A percentile compares a stretch with the other conserved stretches of the same genome.
These are phyloP conservation scores for Rhinocladiella mackenziei DNA, from an alignment of 2,329 filamentous ascomycete species.

Conservation along the genomic window DNA sequence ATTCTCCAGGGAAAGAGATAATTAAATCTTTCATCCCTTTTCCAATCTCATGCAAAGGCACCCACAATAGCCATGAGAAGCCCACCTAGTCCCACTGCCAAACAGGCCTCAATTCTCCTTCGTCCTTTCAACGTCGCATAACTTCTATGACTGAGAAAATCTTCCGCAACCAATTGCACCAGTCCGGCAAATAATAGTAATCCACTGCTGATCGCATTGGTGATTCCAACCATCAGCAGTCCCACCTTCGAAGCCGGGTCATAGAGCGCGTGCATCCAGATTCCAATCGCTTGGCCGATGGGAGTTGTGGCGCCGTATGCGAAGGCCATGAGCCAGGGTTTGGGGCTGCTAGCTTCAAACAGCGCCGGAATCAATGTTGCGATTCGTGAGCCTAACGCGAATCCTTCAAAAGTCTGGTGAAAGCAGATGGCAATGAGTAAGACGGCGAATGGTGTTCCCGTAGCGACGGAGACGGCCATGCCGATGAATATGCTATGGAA, in stretches of 20 bases:
- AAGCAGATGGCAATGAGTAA: slow-evolving; percentile 77
- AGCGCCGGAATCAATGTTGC: slow-evolving; percentile 62
- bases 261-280: slow-evolving; percentile 73
- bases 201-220: slow-evolving; percentile 80
- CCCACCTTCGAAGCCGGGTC: slow-evolving; percentile 73
- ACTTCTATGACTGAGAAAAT: slow-evolving; percentile 67
- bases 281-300: slow-evolving; percentile 75
- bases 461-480: slow-evolving; percentile 78
- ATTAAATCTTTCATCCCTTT: too few relatives aligned
- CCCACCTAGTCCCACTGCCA: slow-evolving; percentile 57
- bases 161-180: slow-evolving; percentile 79
- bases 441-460: slow-evolving; percentile 72
- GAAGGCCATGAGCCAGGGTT: slow-evolving; percentile 68
- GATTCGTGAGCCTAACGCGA: slow-evolving; percentile 80
- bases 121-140: slow-evolving; percentile 57
- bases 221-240: slow-evolving; percentile 76
- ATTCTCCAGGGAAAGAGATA: too few relatives aligned
- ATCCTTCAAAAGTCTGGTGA: slow-evolving; percentile 84
- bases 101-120: slow-evolving; percentile 58
- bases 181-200: slow-evolving; percentile 76
- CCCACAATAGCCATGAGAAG: slow-evolving; percentile 64
- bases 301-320: slow-evolving; percentile 70
- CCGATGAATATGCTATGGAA: slow-evolving; percentile 85
- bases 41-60: slow-evolving; percentile 59
- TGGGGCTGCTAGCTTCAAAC: slow-evolving; percentile 67